Evolutionary conservation across 768 basidiomycete genomes (phyloP).

Genomic region (Leccinum fibrillosum): DNA sequence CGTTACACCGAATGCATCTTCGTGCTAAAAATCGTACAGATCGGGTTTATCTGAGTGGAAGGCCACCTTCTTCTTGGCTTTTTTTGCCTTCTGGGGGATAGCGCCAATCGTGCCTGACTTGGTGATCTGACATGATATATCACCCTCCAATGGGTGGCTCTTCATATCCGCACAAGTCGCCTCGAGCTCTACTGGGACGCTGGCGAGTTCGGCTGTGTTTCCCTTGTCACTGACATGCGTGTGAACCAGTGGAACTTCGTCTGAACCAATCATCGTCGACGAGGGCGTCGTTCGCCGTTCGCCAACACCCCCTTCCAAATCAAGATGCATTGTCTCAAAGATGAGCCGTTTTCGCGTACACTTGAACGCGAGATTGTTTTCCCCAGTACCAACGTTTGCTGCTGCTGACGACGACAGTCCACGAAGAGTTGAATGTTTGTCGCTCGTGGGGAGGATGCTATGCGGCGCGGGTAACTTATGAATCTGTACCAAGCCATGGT

Average conservation of each 20-base stretch:
- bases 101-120: conserved; percentile 3
- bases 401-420: conserved; percentile 61
- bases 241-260: conserved; percentile 18
- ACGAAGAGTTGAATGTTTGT: conserved; percentile 79
- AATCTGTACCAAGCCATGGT: conserved; percentile 83
- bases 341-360: conserved; percentile 84
- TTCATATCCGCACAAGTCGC: conserved; percentile 9
- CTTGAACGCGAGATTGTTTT: conserved; percentile 95
- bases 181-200: conserved; percentile 47
- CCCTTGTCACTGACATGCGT: conserved; percentile 12
- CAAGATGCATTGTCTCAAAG: conserved; percentile 88
- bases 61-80: conserved; percentile 62
- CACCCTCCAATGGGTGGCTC: conserved; percentile 1
- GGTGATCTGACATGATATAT: conserved; percentile 6
- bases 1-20: background rate
- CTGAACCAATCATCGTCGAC: conserved; percentile 18
- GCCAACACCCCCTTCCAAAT: conserved; percentile 79
- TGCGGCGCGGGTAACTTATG: conserved; percentile 73
- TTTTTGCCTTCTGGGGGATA: conserved; percentile 35
- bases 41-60: conserved; percentile 68
- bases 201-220: conserved; percentile 29
- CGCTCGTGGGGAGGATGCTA: conserved; percentile 73
- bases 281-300: conserved; percentile 66
- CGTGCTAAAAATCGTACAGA: conserved; percentile 65
- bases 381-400: conserved; percentile 65